A percentile compares a stretch with the other conserved stretches of the same genome.
These are phyloP conservation scores for Candida sanyiensis DNA, from an alignment of 805 yeast species.

Conservation along the genomic window DNA sequence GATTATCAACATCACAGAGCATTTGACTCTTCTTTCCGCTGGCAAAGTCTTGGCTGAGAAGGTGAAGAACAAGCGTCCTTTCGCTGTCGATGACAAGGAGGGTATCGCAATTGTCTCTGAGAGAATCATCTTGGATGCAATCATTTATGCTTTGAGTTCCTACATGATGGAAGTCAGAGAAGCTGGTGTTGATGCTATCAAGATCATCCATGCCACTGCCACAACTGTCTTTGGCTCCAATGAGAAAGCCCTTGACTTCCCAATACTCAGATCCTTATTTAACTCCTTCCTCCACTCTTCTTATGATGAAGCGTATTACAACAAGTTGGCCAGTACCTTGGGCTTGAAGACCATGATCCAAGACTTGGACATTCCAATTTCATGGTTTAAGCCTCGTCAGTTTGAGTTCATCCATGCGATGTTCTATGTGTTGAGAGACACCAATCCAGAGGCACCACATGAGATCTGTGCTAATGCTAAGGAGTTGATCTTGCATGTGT, in stretches of 20 bases:
- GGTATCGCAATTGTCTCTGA: slow-evolving; percentile 69
- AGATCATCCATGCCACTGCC: slow-evolving; percentile 55
- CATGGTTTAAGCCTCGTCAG: slow-evolving; percentile 73
- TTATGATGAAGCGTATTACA: slow-evolving; percentile 81
- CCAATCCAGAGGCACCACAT: slow-evolving; percentile 81
- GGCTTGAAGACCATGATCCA: slow-evolving; percentile 73
- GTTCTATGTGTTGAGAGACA: slow-evolving; percentile 84
- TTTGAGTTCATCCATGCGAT: slow-evolving; percentile 81
- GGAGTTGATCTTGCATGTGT: slow-evolving; percentile 54
- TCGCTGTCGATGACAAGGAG: slow-evolving; percentile 73
- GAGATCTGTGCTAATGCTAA: slow-evolving; percentile 71
- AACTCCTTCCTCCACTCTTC: slow-evolving; percentile 86
- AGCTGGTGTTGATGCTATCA: slow-evolving; percentile 64
- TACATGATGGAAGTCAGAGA: slow-evolving; percentile 65
- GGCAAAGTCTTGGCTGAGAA: slow-evolving; percentile 68
- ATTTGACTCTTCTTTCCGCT: slow-evolving; percentile 71
- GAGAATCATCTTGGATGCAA: slow-evolving; percentile 64
- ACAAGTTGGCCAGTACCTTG: slow-evolving; percentile 82
- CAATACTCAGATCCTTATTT: slow-evolving; percentile 69
- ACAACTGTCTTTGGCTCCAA: slow-evolving; percentile 59
- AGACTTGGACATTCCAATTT: slow-evolving; percentile 59
- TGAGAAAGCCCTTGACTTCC: slow-evolving; percentile 63
- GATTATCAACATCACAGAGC: slow-evolving; percentile 65
- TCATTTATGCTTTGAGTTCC: slow-evolving; percentile 74
- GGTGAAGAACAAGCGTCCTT: slow-evolving; percentile 59